Evolutionary conservation across 176 grass and related monocot genomes (phyloP).

Genomic region (Oryza coarctata): DNA sequence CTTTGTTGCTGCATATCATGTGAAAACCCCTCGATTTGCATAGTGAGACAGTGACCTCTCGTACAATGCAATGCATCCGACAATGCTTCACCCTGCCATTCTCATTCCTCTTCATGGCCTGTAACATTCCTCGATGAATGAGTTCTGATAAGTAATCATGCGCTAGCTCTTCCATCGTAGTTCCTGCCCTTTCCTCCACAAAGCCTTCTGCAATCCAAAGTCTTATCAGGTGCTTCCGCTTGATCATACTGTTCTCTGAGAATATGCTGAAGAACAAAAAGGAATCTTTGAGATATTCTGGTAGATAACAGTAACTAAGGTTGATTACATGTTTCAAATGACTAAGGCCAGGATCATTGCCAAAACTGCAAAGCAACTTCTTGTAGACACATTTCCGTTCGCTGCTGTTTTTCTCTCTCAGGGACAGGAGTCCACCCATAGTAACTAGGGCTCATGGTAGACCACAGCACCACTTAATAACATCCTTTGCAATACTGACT

Average conservation of each 20-base stretch:
- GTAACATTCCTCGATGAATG: not conserved
- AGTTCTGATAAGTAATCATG: not conserved
- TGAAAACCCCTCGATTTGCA: not conserved
- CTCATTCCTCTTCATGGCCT: not conserved
- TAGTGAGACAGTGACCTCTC: not conserved
- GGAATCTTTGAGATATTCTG: constrained; percentile 6
- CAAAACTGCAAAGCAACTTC: too few species aligned
- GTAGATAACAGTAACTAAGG: constrained; percentile 3
- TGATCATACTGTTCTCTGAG: not conserved
- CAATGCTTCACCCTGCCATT: not conserved
- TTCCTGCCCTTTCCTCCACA: not conserved
- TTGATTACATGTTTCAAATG: not conserved
- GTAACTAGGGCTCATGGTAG: too few species aligned
- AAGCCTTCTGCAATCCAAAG: constrained; percentile 13
- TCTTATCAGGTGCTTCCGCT: not conserved
- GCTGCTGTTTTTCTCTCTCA: too few species aligned
- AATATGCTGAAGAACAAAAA: constrained; percentile 15
- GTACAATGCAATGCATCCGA: not conserved
- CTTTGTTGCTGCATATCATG: not conserved
- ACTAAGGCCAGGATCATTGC: too few species aligned
- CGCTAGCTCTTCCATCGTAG: constrained; percentile 3
- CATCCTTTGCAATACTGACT: too few species aligned
- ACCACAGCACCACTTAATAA: too few species aligned
- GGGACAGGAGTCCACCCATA: too few species aligned
- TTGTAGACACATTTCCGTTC: too few species aligned